These are phyloP conservation scores for Zychaea mexicana DNA, from an alignment of 371 early-diverging fungal species.

Conservation along the genomic window DNA sequence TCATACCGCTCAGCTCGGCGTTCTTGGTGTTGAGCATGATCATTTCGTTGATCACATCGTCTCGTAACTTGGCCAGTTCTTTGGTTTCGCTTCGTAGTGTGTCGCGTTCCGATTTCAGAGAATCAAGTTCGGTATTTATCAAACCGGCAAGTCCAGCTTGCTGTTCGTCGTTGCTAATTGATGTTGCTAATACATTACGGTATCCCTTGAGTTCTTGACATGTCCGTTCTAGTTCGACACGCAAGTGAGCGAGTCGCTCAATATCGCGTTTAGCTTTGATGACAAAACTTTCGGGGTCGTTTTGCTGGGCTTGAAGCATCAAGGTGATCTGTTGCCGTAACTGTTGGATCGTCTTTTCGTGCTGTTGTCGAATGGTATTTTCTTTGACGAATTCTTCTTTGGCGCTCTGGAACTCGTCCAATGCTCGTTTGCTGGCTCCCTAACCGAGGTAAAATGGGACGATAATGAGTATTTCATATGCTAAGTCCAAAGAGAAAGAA, in stretches of 20 bases:
- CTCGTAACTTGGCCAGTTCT: slow-evolving; percentile 28
- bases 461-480: slow-evolving; percentile 1
- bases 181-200: slow-evolving; percentile 26
- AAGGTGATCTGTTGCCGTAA: slow-evolving; percentile 36
- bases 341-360: slow-evolving; percentile 35
- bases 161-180: slow-evolving; percentile 14
- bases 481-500: background rate
- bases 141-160: slow-evolving; percentile 24
- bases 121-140: slow-evolving; percentile 29
- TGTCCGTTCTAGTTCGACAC: slow-evolving; percentile 36
- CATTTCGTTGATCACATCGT: slow-evolving; percentile 54
- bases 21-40: slow-evolving; percentile 55
- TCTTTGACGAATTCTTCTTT: slow-evolving; percentile 52
- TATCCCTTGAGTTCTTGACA: slow-evolving; percentile 42
- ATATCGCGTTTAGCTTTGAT: slow-evolving; percentile 37
- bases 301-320: slow-evolving; percentile 21
- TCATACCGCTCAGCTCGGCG: slow-evolving; percentile 54
- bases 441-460: slow-evolving; percentile 1
- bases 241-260: slow-evolving; percentile 34
- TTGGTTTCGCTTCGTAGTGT: slow-evolving; percentile 25
- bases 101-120: slow-evolving; percentile 32
- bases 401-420: slow-evolving; percentile 46
- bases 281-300: slow-evolving; percentile 22
- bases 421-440: slow-evolving; percentile 42
- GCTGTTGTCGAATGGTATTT: slow-evolving; percentile 36